Evolutionary conservation across 108 stramenopile species (phyloP), one percentile per base, ranked within the genome.

Genomic region (Nitzschia palea): DNA sequence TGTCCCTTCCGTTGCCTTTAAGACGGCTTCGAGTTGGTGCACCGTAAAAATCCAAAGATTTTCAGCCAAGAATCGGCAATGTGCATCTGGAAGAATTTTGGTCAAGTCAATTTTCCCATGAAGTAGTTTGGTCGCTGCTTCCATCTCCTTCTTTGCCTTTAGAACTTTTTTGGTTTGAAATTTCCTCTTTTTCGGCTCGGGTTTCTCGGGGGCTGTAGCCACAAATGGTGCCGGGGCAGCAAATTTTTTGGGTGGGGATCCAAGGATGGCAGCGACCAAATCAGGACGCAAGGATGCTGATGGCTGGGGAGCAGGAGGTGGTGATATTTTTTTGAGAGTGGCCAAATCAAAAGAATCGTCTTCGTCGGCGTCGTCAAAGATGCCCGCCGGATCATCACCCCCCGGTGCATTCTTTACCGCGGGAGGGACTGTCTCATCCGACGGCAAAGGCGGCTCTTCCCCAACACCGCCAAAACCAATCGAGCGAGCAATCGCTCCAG

Each of bases 21-120:
- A 55, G 37, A 80, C 62, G 17, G 28, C 62, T 23, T 66, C 59
- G 2, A 83, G 67, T 60, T 83, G 82, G 22, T 73, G 43, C 0
- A 72, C 12, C 28, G 82, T 73, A 25, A 83, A 78, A 37, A 83
- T 79, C 67, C 78, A 83, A 36, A 71, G 62, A 12, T 58, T 32
- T n/a, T 47, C 54, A 0, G 56, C 78, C 17, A 83, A 48, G 50
- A 83, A 76, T 4, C 22, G 37, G 55, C 76, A 83, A 36, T 80
- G 71, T 5, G 63, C 37, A 44, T 68, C 65, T 9, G 64, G 44
- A 12, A 83, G 62, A 50, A 76, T 45, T 15, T 37, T 34, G 0
- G 43, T 25, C 34, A 83, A 44, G 37, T 83, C 82, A 53, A 54
- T 44, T 25, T 70, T 60, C n/a, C 60, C 73, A 0, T 62, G 12